A percentile compares a stretch with the other conserved stretches of the same genome.
Conservation (phyloP, 2,329 filamentous ascomycete species). For the Ambrosiella cleistominuta region DNA sequence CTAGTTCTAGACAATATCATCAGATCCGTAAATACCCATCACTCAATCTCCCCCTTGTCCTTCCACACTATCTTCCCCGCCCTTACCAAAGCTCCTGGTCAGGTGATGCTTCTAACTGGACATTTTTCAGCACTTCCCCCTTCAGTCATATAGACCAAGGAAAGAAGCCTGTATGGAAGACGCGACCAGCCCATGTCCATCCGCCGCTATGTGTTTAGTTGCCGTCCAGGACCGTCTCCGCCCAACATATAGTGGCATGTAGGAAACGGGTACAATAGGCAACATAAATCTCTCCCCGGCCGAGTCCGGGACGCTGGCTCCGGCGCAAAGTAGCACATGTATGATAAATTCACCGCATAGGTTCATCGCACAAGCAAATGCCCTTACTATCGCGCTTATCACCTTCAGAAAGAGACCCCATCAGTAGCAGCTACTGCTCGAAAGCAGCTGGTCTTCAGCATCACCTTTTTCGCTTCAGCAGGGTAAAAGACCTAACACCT, state of each 20-base stretch:
- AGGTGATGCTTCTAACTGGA: not conserved
- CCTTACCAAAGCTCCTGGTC: not conserved
- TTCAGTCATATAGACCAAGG: not conserved
- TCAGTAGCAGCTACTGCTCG: not conserved
- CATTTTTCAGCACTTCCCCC: not conserved
- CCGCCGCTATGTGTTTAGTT: slow-evolving; percentile 10
- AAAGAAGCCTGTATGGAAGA: slow-evolving; percentile 14
- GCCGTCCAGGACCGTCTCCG: slow-evolving; percentile 5
- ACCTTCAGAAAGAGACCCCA: slow-evolving; percentile 35
- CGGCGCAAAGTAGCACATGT: slow-evolving; percentile 35
- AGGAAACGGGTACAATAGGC: not conserved
- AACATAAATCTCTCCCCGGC: slow-evolving; percentile 26
- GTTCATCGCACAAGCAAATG: slow-evolving; percentile 19
- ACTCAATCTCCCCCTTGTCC: slow-evolving; percentile 19
- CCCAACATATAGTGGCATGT: not conserved
- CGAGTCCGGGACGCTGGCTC: slow-evolving; percentile 40
- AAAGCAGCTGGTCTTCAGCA: not conserved
- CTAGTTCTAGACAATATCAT: slow-evolving; percentile 1
- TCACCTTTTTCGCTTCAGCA: not conserved
- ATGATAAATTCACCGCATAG: slow-evolving; percentile 3
- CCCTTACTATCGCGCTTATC: slow-evolving; percentile 41
- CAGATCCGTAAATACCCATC: not conserved
- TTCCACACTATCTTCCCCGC: slow-evolving; percentile 17
- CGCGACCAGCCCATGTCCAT: slow-evolving; percentile 33
- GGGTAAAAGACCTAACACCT: not conserved